phyloP scores from a whole-genome alignment of 306 rosid genomes.

The Amphicarpaea edgeworthii region DNA sequence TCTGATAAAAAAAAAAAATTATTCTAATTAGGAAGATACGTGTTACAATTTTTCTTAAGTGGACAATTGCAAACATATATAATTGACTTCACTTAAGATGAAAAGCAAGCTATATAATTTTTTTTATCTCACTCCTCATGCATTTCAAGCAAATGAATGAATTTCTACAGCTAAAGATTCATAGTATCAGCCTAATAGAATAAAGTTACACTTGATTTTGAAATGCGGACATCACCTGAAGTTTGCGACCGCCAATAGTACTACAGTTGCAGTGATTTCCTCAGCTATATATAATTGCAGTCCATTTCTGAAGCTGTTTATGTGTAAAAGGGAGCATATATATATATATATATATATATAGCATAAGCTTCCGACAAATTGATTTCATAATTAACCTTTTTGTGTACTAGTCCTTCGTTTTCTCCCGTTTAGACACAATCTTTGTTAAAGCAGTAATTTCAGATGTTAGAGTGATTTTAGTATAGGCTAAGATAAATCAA shows the following conservation, averaged over 20 bases:
- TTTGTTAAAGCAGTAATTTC: background rate
- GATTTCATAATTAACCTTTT: background rate
- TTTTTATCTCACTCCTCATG: background rate
- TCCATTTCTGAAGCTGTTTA: background rate
- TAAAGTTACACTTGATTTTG: background rate
- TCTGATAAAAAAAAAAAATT: background rate
- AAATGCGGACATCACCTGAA: conserved; percentile 8
- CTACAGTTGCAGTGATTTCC: background rate
- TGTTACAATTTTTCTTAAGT: background rate
- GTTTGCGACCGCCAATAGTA: background rate
- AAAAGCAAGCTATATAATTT: background rate
- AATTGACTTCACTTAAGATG: background rate
- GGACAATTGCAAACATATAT: background rate
- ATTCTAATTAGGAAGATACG: background rate
- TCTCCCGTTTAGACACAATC: background rate
- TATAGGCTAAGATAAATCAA: conserved; percentile 19
- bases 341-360: too few relatives aligned
- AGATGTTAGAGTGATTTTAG: background rate
- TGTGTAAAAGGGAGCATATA: background rate
- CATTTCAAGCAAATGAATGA: background rate
- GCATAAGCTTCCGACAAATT: background rate
- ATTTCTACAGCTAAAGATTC: conserved; percentile 8
- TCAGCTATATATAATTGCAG: background rate
- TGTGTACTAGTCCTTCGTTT: background rate
- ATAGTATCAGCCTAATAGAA: background rate